Conservation (phyloP, 2,329 filamentous ascomycete genomes). For the Venturia oleaginea region DNA sequence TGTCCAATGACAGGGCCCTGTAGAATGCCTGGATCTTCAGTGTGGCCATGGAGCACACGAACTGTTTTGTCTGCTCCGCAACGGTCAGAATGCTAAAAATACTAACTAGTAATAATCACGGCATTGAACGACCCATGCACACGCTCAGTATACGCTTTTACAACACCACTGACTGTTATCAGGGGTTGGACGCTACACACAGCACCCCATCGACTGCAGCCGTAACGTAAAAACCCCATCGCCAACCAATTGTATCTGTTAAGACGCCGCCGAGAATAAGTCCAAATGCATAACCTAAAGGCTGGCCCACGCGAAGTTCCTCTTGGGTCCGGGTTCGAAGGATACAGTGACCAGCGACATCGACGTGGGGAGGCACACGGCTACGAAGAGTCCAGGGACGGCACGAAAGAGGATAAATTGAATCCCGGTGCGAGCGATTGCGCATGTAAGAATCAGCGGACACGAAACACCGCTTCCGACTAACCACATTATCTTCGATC, state of each 20-base stretch:
- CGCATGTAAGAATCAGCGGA: conserved; percentile 30
- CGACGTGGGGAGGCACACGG: conserved; percentile 40
- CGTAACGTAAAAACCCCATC: conserved; percentile 41
- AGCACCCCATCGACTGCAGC: conserved; percentile 35
- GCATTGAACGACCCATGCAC: no score
- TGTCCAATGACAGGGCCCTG: no score
- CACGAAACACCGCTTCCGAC: conserved; percentile 26
- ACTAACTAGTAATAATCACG: no score
- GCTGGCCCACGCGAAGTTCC: conserved; percentile 44
- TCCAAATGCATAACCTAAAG: conserved; percentile 43
- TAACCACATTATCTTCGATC: conserved; percentile 38
- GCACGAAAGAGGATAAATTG: conserved; percentile 41
- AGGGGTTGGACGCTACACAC: conserved; percentile 22
- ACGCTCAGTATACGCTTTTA: no score
- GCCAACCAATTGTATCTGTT: conserved; percentile 41
- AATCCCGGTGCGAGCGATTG: conserved; percentile 26
- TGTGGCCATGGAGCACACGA: no score
- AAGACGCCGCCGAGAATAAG: conserved; percentile 44
- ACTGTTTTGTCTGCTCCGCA: no score
- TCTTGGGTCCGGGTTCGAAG: conserved; percentile 36
- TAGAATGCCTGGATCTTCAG: no score
- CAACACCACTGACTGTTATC: no score
- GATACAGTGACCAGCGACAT: conserved; percentile 41
- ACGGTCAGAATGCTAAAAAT: no score
- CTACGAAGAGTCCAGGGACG: conserved; percentile 36